Conservation (phyloP, 2,329 filamentous ascomycete species). For the Verticillium isaacii region DNA sequence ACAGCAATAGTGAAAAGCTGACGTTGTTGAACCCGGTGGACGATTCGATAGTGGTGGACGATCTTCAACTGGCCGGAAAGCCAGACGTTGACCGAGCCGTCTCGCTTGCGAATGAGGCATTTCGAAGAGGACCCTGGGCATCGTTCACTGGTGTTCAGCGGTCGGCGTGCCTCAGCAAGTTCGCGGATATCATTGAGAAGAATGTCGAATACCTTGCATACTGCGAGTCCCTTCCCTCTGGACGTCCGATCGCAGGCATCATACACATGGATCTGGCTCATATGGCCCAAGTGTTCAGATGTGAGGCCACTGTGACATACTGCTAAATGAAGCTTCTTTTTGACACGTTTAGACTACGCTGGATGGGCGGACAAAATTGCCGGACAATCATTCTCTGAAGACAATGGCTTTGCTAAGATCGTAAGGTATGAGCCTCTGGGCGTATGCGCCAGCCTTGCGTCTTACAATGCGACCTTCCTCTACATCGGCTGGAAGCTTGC, state of each 20-base stretch:
- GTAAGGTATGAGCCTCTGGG: conserved; percentile 76
- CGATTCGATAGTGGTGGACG: not conserved
- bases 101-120: not conserved
- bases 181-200: conserved; percentile 1
- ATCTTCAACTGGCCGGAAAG: not conserved
- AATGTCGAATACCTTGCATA: not conserved
- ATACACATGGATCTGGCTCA: not conserved
- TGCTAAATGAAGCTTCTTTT: not conserved
- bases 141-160: not conserved
- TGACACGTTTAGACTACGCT: conserved; percentile 51
- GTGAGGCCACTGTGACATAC: not conserved
- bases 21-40: not conserved
- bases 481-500: conserved; percentile 54
- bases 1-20: not conserved
- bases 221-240: not conserved
- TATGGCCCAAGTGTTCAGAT: not conserved
- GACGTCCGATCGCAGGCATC: not conserved
- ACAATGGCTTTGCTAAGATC: conserved; percentile 64
- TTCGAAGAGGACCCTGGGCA: not conserved
- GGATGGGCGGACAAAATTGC: conserved; percentile 77
- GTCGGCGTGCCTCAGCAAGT: not conserved
- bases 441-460: conserved; percentile 54
- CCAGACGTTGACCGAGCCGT: not conserved
- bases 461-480: conserved; percentile 22
- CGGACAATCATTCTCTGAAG: conserved; percentile 62